Conservation (phyloP, 208 protist genomes). For the Leishmania lainsoni region DNA sequence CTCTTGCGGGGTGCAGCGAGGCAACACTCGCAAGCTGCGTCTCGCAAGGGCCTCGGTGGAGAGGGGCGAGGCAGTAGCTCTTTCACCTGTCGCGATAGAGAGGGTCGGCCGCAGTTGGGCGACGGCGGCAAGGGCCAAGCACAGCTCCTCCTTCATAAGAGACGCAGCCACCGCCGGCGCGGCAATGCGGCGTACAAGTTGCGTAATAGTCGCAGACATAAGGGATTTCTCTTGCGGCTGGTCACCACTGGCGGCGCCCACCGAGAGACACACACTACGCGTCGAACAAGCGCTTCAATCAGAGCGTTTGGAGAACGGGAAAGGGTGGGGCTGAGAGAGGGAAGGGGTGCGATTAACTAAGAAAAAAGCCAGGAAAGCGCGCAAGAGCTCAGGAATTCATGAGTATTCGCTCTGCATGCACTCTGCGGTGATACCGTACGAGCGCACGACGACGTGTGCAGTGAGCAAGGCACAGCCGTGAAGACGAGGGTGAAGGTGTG, state of each 20-base stretch:
- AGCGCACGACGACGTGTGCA: neutral
- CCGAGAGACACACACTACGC: neutral
- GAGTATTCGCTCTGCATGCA: neutral
- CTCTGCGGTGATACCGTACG: neutral
- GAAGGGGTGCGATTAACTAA: neutral
- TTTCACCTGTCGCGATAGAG: neutral
- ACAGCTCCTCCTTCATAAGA: conserved; percentile 56
- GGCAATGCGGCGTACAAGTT: conserved; percentile 32
- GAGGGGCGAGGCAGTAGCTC: conserved; percentile 1
- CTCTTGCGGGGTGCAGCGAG: conserved; percentile 56
- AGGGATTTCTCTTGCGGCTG: neutral
- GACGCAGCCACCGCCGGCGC: conserved; percentile 18
- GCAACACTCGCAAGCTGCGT: conserved; percentile 38
- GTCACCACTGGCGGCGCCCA: neutral
- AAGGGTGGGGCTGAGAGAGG: neutral
- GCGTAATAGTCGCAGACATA: conserved; percentile 14
- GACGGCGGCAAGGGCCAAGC: conserved; percentile 65
- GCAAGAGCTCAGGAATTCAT: neutral
- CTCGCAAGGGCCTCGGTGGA: conserved; percentile 14
- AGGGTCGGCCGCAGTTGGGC: conserved; percentile 30
- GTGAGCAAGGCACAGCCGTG: neutral
- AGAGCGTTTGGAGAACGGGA: neutral
- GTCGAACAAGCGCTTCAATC: neutral
- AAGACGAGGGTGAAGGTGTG: neutral
- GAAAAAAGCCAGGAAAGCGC: neutral